These are phyloP conservation scores for Jasminum sambac DNA, from an alignment of 257 asterid species.

Conservation along the genomic window DNA sequence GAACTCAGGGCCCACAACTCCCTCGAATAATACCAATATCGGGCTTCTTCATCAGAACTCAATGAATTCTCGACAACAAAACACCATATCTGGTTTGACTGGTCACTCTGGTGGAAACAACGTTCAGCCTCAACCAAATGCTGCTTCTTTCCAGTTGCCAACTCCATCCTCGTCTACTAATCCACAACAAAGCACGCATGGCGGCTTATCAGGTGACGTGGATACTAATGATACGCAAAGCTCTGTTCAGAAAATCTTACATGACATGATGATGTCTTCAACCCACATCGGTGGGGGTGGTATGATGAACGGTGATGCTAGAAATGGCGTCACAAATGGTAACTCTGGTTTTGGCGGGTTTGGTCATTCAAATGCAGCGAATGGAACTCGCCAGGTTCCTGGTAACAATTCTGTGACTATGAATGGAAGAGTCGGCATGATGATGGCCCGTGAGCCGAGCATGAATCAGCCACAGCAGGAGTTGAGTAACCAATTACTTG, in stretches of 20 bases:
- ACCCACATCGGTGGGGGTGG: constrained; percentile 64
- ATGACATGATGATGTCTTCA: constrained; percentile 82
- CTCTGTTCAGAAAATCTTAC: constrained; percentile 86
- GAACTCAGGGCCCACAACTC: constrained; percentile 47
- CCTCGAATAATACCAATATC: constrained; percentile 48
- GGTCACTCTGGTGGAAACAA: constrained; percentile 53
- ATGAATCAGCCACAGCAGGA: constrained; percentile 72
- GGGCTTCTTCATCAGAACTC: constrained; percentile 78
- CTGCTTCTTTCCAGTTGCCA: constrained; percentile 59
- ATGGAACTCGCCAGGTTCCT: constrained; percentile 66
- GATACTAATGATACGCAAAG: constrained; percentile 82
- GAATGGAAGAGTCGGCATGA: constrained; percentile 81
- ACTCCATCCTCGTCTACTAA: constrained; percentile 68
- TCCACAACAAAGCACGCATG: constrained; percentile 52
- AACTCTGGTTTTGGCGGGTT: constrained; percentile 50
- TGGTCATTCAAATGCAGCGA: constrained; percentile 58
- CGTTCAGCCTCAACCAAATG: constrained; percentile 48
- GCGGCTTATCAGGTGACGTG: constrained; percentile 46
- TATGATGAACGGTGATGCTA: constrained; percentile 53
- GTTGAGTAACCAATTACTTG: constrained; percentile 49
- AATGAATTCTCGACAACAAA: constrained; percentile 66
- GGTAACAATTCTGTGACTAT: constrained; percentile 61
- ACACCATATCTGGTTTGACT: constrained; percentile 41
- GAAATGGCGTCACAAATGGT: constrained; percentile 52
- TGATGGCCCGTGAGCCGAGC: no score